Conservation (phyloP, 73 alveolate species). For the Paramecium primaurelia region DNA sequence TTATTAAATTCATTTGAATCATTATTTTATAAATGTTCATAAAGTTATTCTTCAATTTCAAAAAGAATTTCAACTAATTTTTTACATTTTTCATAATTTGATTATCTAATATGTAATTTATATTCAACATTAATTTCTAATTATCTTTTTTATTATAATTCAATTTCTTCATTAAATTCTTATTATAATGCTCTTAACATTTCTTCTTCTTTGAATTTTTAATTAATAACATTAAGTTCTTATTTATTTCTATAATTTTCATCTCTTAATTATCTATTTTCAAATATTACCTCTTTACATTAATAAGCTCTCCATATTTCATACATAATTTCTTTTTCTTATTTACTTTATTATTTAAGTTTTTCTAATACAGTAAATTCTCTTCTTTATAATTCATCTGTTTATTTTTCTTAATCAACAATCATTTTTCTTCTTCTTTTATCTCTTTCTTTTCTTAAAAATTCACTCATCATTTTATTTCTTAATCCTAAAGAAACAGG, state of each 20-base stretch:
- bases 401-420: conserved; percentile 89
- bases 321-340: conserved; percentile 92
- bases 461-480: conserved; percentile 85
- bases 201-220: conserved; percentile 88
- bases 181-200: conserved; percentile 76
- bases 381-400: conserved; percentile 91
- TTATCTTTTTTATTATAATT: conserved; percentile 17
- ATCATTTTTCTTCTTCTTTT: conserved; percentile 92
- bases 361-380: conserved; percentile 85
- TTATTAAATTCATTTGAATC: conserved; percentile 89
- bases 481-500: conserved; percentile 82
- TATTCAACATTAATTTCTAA: conserved; percentile 56
- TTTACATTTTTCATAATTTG: conserved; percentile 72
- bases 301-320: conserved; percentile 93
- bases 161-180: conserved; percentile 76
- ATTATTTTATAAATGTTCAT: conserved; percentile 82
- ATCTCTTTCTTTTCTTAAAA: conserved; percentile 93
- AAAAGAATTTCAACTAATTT: conserved; percentile 78
- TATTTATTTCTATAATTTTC: conserved; percentile 86
- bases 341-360: conserved; percentile 80
- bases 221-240: conserved; percentile 88
- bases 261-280: conserved; percentile 90
- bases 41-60: conserved; percentile 93
- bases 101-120: conserved; percentile 66
- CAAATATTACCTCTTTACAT: conserved; percentile 86